phyloP scores from a whole-genome alignment of 257 asterid species.

The Capsicum chinense region DNA sequence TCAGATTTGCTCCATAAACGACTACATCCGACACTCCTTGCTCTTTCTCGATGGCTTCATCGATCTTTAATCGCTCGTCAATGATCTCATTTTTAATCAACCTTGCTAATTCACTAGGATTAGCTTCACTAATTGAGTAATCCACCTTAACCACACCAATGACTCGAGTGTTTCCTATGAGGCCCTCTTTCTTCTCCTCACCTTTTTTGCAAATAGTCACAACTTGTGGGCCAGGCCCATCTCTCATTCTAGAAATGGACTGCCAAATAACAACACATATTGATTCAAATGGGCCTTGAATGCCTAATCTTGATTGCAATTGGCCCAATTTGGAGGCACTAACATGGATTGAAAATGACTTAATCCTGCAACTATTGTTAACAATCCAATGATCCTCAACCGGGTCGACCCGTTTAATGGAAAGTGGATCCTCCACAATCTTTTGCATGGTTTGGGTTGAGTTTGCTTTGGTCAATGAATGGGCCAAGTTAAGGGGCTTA shows the following conservation, averaged over 20 bases:
- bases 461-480: slow-evolving; percentile 34
- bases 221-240: slow-evolving; percentile 46
- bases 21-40: slow-evolving; percentile 58
- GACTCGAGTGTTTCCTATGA: slow-evolving; percentile 50
- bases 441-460: slow-evolving; percentile 19
- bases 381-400: slow-evolving; percentile 78
- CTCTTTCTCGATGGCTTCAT: slow-evolving; percentile 54
- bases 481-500: slow-evolving; percentile 43
- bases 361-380: slow-evolving; percentile 50
- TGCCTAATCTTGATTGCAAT: slow-evolving; percentile 42
- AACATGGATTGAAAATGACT: slow-evolving; percentile 56
- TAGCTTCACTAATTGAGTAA: slow-evolving; percentile 45
- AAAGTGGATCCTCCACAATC: slow-evolving; percentile 47
- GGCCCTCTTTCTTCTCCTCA: slow-evolving; percentile 27
- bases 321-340: slow-evolving; percentile 46
- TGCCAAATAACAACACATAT: slow-evolving; percentile 71
- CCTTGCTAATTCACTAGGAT: slow-evolving; percentile 51
- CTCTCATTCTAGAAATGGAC: slow-evolving; percentile 57
- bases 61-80: slow-evolving; percentile 54
- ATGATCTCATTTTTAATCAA: slow-evolving; percentile 44
- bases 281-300: slow-evolving; percentile 60
- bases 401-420: slow-evolving; percentile 66
- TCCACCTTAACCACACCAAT: slow-evolving; percentile 58
- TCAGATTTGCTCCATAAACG: slow-evolving; percentile 77
- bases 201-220: slow-evolving; percentile 59